A percentile compares a stretch with the other conserved stretches of the same genome.
Conservation (phyloP, 257 asterid genomes). For the Solanum phureja region DNA sequence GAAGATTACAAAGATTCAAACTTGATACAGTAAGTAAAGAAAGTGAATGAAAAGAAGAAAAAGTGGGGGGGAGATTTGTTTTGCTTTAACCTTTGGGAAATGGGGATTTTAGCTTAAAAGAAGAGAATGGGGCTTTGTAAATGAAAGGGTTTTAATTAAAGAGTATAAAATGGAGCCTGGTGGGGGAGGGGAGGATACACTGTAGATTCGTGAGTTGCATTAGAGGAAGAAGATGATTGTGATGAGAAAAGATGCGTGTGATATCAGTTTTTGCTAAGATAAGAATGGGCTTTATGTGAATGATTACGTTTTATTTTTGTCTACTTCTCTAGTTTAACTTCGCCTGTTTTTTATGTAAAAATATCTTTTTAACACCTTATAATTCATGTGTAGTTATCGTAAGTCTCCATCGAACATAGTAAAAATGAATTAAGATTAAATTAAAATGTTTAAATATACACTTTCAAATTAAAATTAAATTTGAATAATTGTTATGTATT, state of each 20-base stretch:
- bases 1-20: background rate
- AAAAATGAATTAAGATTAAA: too few species aligned
- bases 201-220: background rate
- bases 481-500: background rate
- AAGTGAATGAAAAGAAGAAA: background rate
- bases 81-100: background rate
- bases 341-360: rapidly evolving
- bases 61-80: background rate
- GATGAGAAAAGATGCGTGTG: slow-evolving; percentile 2
- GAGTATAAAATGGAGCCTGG: background rate
- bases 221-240: background rate
- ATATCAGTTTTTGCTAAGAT: background rate
- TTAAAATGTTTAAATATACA: background rate
- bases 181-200: background rate
- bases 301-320: background rate
- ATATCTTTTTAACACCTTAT: background rate
- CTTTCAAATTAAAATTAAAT: background rate
- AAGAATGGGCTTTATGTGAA: background rate
- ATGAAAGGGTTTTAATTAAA: background rate
- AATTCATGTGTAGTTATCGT: too few species aligned
- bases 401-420: too few species aligned
- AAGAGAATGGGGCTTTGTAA: background rate
- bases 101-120: slow-evolving; percentile 1
- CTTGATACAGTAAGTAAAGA: background rate
- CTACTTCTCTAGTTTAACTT: background rate